Evolutionary conservation across 306 rosid species (phyloP).

Genomic region (Hippophae gyantsensis): DNA sequence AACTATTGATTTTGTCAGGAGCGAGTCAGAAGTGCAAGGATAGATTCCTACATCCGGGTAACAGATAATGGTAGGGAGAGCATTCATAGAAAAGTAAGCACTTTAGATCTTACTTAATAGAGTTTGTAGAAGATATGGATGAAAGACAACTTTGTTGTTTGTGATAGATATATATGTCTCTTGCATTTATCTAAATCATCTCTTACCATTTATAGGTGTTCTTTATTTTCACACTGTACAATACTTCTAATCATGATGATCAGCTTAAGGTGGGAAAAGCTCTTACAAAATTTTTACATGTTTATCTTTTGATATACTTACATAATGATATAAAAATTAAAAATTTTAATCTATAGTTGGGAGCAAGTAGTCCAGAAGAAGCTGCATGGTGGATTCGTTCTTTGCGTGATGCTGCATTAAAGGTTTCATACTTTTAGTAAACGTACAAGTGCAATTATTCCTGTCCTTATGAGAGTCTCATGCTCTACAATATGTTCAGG

Average conservation of each 20-base stretch:
- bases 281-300: conserved; percentile 2
- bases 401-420: conserved; percentile 55
- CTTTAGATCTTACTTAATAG: neutral
- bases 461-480: conserved; percentile 10
- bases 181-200: conserved; percentile 9
- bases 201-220: conserved; percentile 40
- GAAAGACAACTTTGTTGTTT: neutral
- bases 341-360: conserved; percentile 44
- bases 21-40: conserved; percentile 66
- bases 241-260: conserved; percentile 56
- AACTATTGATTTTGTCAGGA: conserved; percentile 36
- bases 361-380: conserved; percentile 91
- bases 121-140: no score
- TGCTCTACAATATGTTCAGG: conserved; percentile 32
- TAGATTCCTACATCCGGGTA: conserved; percentile 62
- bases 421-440: conserved; percentile 37
- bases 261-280: conserved; percentile 59
- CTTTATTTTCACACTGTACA: conserved; percentile 60
- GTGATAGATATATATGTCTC: neutral
- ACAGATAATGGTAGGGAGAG: conserved; percentile 76
- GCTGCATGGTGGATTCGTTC: conserved; percentile 82
- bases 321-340: conserved; percentile 10
- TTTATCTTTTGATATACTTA: neutral
- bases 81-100: conserved; percentile 49
- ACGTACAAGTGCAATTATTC: conserved; percentile 11